phyloP scores from a whole-genome alignment of 2,329 filamentous ascomycete species.

The Beauveria sp. region DNA sequence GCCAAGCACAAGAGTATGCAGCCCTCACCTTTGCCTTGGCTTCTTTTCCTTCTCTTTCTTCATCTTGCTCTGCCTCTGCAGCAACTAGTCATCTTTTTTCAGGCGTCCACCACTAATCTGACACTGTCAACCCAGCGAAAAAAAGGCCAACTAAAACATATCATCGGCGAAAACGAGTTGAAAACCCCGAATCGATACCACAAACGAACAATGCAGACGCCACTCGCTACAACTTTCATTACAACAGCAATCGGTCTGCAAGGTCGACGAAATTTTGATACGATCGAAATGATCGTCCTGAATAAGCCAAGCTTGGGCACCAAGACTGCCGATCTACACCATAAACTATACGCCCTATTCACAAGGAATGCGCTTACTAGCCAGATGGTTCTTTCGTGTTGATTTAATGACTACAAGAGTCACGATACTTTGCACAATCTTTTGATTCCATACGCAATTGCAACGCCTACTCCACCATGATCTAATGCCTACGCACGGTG shows the following conservation, averaged over 20 bases:
- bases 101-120: neutral
- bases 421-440: neutral
- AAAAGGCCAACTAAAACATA: neutral
- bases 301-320: neutral
- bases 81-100: neutral
- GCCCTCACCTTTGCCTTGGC: conserved; percentile 2
- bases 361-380: neutral
- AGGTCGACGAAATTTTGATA: neutral
- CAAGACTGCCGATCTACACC: neutral
- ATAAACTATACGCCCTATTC: neutral
- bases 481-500: neutral
- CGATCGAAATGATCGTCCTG: neutral
- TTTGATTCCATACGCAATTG: neutral
- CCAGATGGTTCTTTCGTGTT: neutral
- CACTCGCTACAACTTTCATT: neutral
- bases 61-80: neutral
- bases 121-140: neutral
- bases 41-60: neutral
- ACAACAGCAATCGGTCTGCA: neutral
- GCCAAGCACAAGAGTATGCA: conserved; percentile 25
- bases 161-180: too few species aligned
- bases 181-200: neutral
- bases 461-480: neutral
- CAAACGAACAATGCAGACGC: neutral
- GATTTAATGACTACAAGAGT: conserved; percentile 1